Base-by-base conservation (phyloP, 1,284 basidiomycete species). In the Trametes sp. region DNA sequence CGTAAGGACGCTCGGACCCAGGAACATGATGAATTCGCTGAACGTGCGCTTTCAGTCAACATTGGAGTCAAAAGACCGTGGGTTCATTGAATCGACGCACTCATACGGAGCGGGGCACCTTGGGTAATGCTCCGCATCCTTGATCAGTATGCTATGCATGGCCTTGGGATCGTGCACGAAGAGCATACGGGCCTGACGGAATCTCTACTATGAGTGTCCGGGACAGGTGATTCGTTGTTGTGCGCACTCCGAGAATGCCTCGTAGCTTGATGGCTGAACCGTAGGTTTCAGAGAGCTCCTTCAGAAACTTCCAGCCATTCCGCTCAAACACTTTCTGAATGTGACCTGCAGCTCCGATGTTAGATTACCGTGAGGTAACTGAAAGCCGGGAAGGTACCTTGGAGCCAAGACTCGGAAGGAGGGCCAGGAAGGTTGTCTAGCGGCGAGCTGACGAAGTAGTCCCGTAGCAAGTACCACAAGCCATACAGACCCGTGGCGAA, bases 1-100 rank as follows among this genome's bases (percentile, higher is more conserved):
- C 0, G 68, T 64, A 4, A 72, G 35, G 0, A 72, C 45, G 9
- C 70, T 66, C 13, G 70, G 68, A 9, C 71, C 71, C 1, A 65
- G 38, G n/a, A 68, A 36, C 21, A 63, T 16, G 7, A 59, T 55
- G 23, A 67, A 53, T 2, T 45, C 59, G 42, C 59, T 65, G 42
- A 13, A 19, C 21, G 14, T n/a, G n/a, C 9, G 41, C 4, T 9
- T n/a, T 21, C n/a, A n/a, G 45, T 54, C 21, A 59, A 31, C 13
- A 26, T 31, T 50, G 21, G 0, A 19, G 14, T 21, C 14, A 49
- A 26, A 16, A 48, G 26, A 7, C 10, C 11, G 46, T 16, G 13
- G 41, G 24, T 9, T 6, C 2, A 21, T 1, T 9, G 35, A 19
- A 13, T 1, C 14, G 21, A 33, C 52, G 10, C 35, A 66, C 65